Evolutionary conservation across 495 filamentous ascomycete genomes (phyloP), one percentile per base, ranked within the genome.

Genomic region (Daldinia bambusicola): DNA sequence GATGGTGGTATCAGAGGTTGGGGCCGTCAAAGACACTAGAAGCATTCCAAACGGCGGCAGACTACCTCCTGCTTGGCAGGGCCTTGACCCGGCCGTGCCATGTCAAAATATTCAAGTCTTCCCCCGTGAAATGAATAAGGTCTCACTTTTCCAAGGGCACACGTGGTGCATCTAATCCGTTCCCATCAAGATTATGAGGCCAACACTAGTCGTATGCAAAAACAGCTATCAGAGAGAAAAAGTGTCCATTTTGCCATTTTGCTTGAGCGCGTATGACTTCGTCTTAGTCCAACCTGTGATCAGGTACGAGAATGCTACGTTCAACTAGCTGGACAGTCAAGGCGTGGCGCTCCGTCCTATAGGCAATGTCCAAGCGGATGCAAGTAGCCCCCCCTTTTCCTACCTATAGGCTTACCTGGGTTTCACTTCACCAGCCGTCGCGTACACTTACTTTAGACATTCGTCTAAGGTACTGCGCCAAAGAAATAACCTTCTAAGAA

Each of bases 11-110:
- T 22, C 22, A 41, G 32, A 51, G 16, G 55, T 36, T 36, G 38
- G 34, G 26, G 61, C n/a, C 45, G 20, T 36, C 32, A 32, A 30
- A 51, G 40, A 38, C 43, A 40, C 16, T 14, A 20, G 55, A 65
- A 57, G 57, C 65, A 72, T 72, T 72, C 70, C 65, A 68, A 34
- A 36, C 40, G 41, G 48, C 51, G 70, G 70, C 61, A 61, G 36
- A 16, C 16, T 43, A 14, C 43, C 41, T 36, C 31, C 31, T 61
- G 12, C 38, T 43, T 41, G 36, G n/a, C 45, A 8, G n/a, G 3
- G 52, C 13, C 37, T n/a, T 37, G 34, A 48, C 48, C 53, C 7
- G 40, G 6, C 40, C 13, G 14, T 18, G 4, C 18, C 43, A 34
- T 37, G 37, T 38, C 43, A 10, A 34, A 6, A 26, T 30, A 14